A percentile compares a stretch with the other conserved stretches of the same genome.
Conservation (phyloP, 371 early-diverging fungal species). For the Sanchytrium tribonematis region DNA sequence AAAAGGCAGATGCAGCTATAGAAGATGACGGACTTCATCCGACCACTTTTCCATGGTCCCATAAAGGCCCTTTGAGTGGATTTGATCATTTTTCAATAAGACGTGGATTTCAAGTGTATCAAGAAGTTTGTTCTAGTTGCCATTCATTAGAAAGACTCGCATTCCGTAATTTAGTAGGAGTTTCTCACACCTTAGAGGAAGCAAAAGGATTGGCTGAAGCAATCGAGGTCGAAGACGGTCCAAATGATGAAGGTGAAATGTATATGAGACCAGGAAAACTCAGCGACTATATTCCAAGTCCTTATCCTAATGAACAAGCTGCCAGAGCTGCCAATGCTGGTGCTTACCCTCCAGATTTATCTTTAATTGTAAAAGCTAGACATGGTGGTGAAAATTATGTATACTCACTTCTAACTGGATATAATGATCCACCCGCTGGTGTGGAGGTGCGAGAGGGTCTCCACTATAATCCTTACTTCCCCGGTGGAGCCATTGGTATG, state of each 20-base stretch:
- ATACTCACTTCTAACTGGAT: conserved; percentile 76
- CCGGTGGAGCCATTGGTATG: conserved; percentile 93
- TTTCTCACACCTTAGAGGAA: conserved; percentile 68
- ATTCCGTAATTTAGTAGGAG: conserved; percentile 76
- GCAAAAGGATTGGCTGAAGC: conserved; percentile 77
- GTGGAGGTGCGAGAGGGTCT: conserved; percentile 75
- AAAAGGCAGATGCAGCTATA: background rate
- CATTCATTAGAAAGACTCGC: conserved; percentile 75
- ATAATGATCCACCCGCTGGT: conserved; percentile 83
- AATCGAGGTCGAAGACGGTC: conserved; percentile 68
- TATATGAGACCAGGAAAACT: conserved; percentile 70
- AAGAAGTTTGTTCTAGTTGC: conserved; percentile 87
- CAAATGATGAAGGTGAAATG: conserved; percentile 72
- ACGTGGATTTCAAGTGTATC: conserved; percentile 93
- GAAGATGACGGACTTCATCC: too few relatives aligned
- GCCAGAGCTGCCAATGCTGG: conserved; percentile 87
- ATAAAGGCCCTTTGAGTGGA: background rate
- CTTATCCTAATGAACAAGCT: conserved; percentile 90
- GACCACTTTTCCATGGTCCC: background rate
- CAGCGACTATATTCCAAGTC: conserved; percentile 65
- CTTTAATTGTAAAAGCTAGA: conserved; percentile 77
- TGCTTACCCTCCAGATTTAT: conserved; percentile 82
- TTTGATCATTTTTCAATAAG: conserved; percentile 24
- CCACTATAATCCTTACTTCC: conserved; percentile 95
- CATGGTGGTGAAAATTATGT: conserved; percentile 88